These are phyloP conservation scores for Tetrahymena malaccensis DNA, from an alignment of 73 alveolate genomes.

Conservation along the genomic window DNA sequence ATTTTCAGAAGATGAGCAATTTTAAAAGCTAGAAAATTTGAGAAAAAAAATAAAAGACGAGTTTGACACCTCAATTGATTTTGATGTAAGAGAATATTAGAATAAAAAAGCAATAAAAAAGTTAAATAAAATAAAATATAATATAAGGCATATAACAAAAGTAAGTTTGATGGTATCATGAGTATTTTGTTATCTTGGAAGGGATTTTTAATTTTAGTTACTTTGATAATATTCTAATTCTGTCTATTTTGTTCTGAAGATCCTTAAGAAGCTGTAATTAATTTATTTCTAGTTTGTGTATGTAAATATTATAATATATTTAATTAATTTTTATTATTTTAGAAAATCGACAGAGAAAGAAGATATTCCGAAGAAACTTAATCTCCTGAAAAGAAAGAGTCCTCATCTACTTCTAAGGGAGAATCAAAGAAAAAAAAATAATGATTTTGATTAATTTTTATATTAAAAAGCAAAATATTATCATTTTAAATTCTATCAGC, in stretches of 20 bases:
- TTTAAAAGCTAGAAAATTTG: not conserved
- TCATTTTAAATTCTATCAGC: not conserved
- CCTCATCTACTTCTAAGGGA: not conserved
- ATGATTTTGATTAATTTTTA: not conserved
- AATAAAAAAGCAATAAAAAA: not conserved
- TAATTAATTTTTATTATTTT: not conserved
- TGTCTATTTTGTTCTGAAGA: not conserved
- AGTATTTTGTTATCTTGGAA: not conserved
- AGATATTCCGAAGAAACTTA: not conserved
- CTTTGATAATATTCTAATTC: not conserved
- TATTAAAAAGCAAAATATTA: not conserved
- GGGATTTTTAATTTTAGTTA: not conserved
- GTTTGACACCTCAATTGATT: not conserved
- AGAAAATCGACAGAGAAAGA: not conserved
- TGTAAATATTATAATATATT: not conserved
- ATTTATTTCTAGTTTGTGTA: not conserved
- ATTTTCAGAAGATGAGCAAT: not conserved
- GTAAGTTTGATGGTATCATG: not conserved
- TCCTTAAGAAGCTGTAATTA: not conserved
- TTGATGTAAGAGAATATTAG: not conserved
- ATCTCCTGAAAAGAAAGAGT: not conserved
- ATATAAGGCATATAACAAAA: not conserved
- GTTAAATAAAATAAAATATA: not conserved
- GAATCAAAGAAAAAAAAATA: not conserved
- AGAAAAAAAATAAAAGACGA: not conserved